These are phyloP conservation scores for Hanseniaspora vineae DNA, from an alignment of 805 yeast genomes.

Conservation along the genomic window DNA sequence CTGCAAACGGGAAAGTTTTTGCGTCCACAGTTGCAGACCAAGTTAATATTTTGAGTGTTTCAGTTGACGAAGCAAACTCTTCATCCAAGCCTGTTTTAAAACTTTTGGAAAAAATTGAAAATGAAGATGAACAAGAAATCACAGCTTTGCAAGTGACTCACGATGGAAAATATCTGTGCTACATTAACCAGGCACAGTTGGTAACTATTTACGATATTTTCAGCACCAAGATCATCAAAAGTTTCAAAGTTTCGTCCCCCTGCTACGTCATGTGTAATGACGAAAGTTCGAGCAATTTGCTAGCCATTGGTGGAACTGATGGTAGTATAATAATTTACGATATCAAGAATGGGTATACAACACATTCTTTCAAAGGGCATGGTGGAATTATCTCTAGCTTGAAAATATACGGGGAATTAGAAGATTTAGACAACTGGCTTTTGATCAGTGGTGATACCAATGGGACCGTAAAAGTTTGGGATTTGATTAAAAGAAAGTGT, in stretches of 20 bases:
- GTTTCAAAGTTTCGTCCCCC: conserved; percentile 60
- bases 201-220: conserved; percentile 43
- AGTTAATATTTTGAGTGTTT: conserved; percentile 53
- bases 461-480: conserved; percentile 48
- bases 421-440: conserved; percentile 57
- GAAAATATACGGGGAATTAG: conserved; percentile 55
- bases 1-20: conserved; percentile 44
- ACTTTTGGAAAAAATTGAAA: conserved; percentile 47
- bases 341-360: conserved; percentile 70
- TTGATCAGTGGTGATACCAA: conserved; percentile 61
- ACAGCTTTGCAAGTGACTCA: conserved; percentile 70
- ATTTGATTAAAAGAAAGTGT: conserved; percentile 56
- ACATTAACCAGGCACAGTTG: conserved; percentile 74
- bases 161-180: conserved; percentile 56
- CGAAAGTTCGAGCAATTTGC: conserved; percentile 56
- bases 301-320: conserved; percentile 93
- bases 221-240: conserved; percentile 29
- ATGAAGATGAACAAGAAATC: conserved; percentile 69
- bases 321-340: conserved; percentile 90
- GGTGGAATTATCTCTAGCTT: conserved; percentile 77
- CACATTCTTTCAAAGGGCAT: conserved; percentile 89
- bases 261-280: conserved; percentile 70
- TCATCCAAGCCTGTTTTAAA: conserved; percentile 5
- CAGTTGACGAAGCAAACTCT: conserved; percentile 30
- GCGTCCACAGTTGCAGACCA: conserved; percentile 78